Base-by-base conservation (phyloP, 108 stramenopile genomes). In the Discostella pseudostelligera region DNA sequence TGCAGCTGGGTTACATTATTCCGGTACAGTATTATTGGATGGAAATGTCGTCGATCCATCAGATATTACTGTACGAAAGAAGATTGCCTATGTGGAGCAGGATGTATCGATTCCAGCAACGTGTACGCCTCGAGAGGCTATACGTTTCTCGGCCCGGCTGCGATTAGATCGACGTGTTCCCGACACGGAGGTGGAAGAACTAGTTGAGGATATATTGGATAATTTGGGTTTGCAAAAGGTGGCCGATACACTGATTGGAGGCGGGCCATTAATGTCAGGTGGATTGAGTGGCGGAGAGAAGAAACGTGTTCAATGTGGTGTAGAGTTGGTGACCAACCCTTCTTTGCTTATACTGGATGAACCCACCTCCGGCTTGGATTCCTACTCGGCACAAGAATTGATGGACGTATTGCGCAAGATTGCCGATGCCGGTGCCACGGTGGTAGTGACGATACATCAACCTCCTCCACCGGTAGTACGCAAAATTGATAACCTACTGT, bases 401-500 rank as follows among this genome's bases (percentile, higher is more conserved):
- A 78, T 87, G 32, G 65, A 70, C 46, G 84, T 94, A n/a, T 72
- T 97, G 55, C 83, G 89, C 54, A 81, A 84, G 54, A 86, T 98
- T 39, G 92, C 96, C 11, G 67, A 72, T 56, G 85, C 88, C 7
- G 87, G 90, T 12, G 55, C 81, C 9, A 83, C 86, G 20, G 89
- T 94, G n/a, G 69, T 93, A 4, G 92, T 89, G 59, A 96, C 95
- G 21, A 94, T 96, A 55, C 95, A 96, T 64, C 95, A 96, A 69
- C 95, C 95, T 10, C 77, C 86, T 6, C 85, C 87, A 0, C 89
- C 92, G 56, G 86, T 96, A 2, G 92, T 94, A 43, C 76, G 81
- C 29, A 75, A 84, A 4, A 92, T 94, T 66, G 87, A 94, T 69
- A 76, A 74, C 26, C 54, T 92, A n/a, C 84, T 92, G 42, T 67